phyloP scores from a whole-genome alignment of 2,329 filamentous ascomycete species.

The Pseudovirgaria hyperparasitica region DNA sequence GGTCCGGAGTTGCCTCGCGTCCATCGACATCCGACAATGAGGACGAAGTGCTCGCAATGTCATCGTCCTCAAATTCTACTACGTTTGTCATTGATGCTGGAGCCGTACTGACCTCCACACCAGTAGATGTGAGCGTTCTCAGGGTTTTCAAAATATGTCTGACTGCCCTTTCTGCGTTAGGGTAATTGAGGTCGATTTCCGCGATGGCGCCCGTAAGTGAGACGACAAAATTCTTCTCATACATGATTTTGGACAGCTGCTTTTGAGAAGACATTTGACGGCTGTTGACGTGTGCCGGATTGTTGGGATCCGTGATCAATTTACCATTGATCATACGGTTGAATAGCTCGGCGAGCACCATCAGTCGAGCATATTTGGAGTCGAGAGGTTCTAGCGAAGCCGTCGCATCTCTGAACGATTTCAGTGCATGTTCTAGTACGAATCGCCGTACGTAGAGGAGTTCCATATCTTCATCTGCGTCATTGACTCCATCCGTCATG shows the following conservation, averaged over 20 bases:
- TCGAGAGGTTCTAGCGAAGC: conserved; percentile 69
- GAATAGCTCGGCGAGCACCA: conserved; percentile 83
- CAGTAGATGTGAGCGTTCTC: conserved; percentile 75
- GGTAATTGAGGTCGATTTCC: conserved; percentile 91
- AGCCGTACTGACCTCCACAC: conserved; percentile 69
- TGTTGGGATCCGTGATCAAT: conserved; percentile 12
- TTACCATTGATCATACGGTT: conserved; percentile 59
- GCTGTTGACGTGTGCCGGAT: conserved; percentile 7
- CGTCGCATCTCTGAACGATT: conserved; percentile 81
- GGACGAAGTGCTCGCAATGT: conserved; percentile 74
- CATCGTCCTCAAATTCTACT: conserved; percentile 63
- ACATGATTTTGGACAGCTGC: conserved; percentile 89
- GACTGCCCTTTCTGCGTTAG: conserved; percentile 81
- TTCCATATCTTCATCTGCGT: conserved; percentile 66
- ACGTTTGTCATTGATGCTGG: conserved; percentile 59
- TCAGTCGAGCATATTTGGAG: conserved; percentile 73
- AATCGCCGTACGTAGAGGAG: conserved; percentile 89
- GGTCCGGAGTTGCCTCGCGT: conserved; percentile 70
- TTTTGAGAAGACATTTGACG: conserved; percentile 51
- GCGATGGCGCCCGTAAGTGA: conserved; percentile 84
- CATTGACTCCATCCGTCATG: no score
- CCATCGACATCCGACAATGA: conserved; percentile 83
- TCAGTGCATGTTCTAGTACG: conserved; percentile 83
- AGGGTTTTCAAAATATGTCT: conserved; percentile 92
- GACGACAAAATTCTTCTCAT: conserved; percentile 89